phyloP scores from a whole-genome alignment of 2,329 filamentous ascomycete species.

The Aspergillus ochraceus region DNA sequence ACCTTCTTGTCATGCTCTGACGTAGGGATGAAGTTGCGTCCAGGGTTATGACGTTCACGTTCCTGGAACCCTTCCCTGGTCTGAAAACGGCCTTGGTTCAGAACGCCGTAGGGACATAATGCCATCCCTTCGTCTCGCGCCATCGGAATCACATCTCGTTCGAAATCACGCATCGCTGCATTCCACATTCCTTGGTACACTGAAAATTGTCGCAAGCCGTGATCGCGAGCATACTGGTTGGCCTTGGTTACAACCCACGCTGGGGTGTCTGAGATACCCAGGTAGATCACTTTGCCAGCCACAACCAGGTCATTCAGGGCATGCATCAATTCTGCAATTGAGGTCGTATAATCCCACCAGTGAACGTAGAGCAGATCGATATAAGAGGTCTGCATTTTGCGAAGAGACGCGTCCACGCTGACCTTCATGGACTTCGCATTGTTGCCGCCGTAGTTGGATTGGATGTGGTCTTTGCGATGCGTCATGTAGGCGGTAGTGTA shows the following conservation, averaged over 20 bases:
- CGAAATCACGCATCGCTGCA: conserved; percentile 64
- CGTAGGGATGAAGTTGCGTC: neutral
- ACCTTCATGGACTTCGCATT: conserved; percentile 31
- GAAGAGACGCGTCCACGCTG: conserved; percentile 28
- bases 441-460: conserved; percentile 46
- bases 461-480: conserved; percentile 25
- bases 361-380: conserved; percentile 40
- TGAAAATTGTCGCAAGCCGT: conserved; percentile 68
- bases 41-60: neutral
- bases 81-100: conserved; percentile 45
- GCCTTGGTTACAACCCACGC: conserved; percentile 60
- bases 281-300: conserved; percentile 64
- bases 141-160: conserved; percentile 71
- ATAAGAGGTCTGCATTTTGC: conserved; percentile 36
- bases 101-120: conserved; percentile 53
- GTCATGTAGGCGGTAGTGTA: conserved; percentile 44
- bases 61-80: conserved; percentile 6
- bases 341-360: conserved; percentile 65
- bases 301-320: conserved; percentile 62
- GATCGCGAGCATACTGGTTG: conserved; percentile 62
- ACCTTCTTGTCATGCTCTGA: conserved; percentile 3
- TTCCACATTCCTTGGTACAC: conserved; percentile 71
- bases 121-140: conserved; percentile 62
- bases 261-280: conserved; percentile 68
- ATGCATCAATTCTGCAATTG: conserved; percentile 68